phyloP scores from a whole-genome alignment of 2,329 filamentous ascomycete genomes.

The Beauveria sp. region DNA sequence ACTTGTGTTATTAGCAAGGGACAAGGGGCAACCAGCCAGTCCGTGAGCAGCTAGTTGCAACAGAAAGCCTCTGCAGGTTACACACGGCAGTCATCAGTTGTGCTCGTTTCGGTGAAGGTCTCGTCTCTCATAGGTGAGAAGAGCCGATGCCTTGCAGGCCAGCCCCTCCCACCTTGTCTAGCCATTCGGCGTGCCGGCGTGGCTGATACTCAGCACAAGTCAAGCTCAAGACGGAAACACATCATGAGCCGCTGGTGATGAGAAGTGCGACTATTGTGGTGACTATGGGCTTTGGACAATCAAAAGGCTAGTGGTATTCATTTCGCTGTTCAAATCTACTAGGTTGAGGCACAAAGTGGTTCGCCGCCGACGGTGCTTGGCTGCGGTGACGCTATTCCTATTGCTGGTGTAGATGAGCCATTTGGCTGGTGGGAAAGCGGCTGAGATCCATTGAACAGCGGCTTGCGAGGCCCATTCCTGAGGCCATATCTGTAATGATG shows the following conservation, averaged over 20 bases:
- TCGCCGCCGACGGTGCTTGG: neutral
- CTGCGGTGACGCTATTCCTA: neutral
- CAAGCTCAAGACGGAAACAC: neutral
- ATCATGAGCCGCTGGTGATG: neutral
- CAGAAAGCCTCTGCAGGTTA: neutral
- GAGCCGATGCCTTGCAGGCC: slow-evolving; percentile 1
- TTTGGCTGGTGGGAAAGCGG: neutral
- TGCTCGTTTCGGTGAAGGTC: slow-evolving; percentile 7
- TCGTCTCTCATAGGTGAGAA: neutral
- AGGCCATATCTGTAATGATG: neutral
- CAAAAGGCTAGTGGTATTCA: too few species aligned
- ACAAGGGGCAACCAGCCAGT: neutral
- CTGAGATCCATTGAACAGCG: neutral
- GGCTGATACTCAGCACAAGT: too few species aligned
- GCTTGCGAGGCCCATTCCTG: neutral
- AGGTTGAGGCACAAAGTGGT: neutral
- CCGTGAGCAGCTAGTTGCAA: neutral
- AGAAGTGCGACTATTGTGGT: neutral
- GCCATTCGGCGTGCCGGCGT: neutral
- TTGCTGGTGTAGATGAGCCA: neutral
- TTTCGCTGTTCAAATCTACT: neutral
- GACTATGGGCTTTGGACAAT: neutral
- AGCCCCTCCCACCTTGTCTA: neutral
- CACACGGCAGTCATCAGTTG: neutral
- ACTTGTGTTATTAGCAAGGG: neutral